These are phyloP conservation scores for Pyracantha coccinea DNA, from an alignment of 331 rosid genomes.

Conservation along the genomic window DNA sequence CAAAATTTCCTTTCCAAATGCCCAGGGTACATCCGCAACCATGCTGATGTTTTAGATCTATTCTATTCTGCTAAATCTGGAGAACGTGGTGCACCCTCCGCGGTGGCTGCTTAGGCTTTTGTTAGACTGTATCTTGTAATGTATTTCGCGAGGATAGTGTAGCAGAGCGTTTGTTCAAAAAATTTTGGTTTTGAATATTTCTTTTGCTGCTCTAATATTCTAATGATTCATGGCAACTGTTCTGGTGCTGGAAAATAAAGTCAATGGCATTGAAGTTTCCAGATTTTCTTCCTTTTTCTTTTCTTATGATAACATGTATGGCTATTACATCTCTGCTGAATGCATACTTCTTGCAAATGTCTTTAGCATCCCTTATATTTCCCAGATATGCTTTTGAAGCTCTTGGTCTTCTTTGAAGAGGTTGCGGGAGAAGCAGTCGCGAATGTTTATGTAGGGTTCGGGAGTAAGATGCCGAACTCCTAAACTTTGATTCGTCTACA, in stretches of 20 bases:
- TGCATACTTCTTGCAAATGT: neutral
- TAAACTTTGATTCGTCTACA: neutral
- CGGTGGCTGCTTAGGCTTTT: slow-evolving; percentile 39
- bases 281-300: neutral
- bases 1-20: slow-evolving; percentile 69
- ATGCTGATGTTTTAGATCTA: slow-evolving; percentile 64
- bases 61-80: slow-evolving; percentile 44
- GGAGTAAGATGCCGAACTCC: neutral
- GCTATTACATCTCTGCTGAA: neutral
- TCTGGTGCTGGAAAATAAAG: slow-evolving; percentile 13
- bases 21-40: slow-evolving; percentile 57
- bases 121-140: slow-evolving; percentile 10
- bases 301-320: neutral
- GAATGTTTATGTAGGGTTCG: neutral
- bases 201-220: slow-evolving; percentile 16
- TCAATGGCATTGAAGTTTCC: neutral
- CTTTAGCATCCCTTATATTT: neutral
- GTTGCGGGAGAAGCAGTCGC: neutral
- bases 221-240: slow-evolving; percentile 18
- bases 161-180: slow-evolving; percentile 18
- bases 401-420: neutral
- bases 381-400: neutral
- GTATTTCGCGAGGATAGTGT: slow-evolving; percentile 27
- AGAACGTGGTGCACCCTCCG: slow-evolving; percentile 33
- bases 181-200: slow-evolving; percentile 25